A percentile compares a stretch with the other conserved stretches of the same genome.
phyloP scores from a whole-genome alignment of 257 asterid species.

The Plantago major region DNA sequence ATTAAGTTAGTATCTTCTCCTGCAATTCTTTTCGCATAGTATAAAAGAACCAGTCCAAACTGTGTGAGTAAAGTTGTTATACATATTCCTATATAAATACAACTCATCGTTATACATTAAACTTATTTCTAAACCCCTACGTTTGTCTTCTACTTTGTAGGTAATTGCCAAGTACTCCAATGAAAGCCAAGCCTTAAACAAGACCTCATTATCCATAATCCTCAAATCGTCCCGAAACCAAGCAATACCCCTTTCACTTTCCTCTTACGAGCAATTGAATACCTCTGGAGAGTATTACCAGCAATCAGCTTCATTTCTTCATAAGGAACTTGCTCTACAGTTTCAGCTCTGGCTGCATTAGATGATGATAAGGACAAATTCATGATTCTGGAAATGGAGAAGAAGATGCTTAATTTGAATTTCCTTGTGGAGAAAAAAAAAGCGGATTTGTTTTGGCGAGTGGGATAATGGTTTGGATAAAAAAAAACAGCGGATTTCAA shows the following conservation, averaged over 20 bases:
- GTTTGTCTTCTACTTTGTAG: too few relatives aligned
- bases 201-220: slow-evolving; percentile 70
- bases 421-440: slow-evolving; percentile 20
- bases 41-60: too few relatives aligned
- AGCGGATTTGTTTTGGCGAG: slow-evolving; percentile 28
- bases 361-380: slow-evolving; percentile 33
- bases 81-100: too few relatives aligned
- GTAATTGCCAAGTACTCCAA: slow-evolving; percentile 67
- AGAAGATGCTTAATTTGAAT: slow-evolving; percentile 7
- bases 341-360: slow-evolving; percentile 31
- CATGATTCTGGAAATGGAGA: neutral
- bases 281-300: slow-evolving; percentile 43
- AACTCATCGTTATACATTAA: too few relatives aligned
- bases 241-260: slow-evolving; percentile 78
- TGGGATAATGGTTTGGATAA: slow-evolving; percentile 27
- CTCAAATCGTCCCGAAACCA: slow-evolving; percentile 95
- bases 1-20: too few relatives aligned
- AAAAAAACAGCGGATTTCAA: slow-evolving; percentile 20
- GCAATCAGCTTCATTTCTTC: slow-evolving; percentile 53
- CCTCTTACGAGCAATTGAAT: slow-evolving; percentile 35
- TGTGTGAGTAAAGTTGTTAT: too few relatives aligned
- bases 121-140: too few relatives aligned
- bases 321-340: slow-evolving; percentile 57
- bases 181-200: slow-evolving; percentile 72
- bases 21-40: too few relatives aligned